phyloP scores from a whole-genome alignment of 352 stramenopile species.

The Phytophthora nicotianae region DNA sequence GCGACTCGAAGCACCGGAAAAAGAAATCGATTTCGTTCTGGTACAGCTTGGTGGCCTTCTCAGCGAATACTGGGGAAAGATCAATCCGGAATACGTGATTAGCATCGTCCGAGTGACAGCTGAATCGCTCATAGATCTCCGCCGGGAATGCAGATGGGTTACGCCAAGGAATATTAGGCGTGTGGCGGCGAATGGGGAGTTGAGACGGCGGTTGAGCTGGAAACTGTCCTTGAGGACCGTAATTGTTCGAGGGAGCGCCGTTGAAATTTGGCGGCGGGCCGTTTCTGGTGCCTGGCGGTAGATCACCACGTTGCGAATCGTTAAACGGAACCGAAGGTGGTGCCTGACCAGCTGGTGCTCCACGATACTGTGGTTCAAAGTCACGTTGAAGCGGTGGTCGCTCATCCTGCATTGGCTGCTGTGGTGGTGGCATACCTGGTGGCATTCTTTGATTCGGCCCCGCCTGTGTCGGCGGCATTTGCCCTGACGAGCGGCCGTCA shows the following conservation, averaged over 20 bases:
- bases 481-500: slow-evolving; percentile 23
- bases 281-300: slow-evolving; percentile 24
- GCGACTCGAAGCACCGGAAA: slow-evolving; percentile 75
- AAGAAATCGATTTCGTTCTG: slow-evolving; percentile 75
- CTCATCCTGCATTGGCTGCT: slow-evolving; percentile 26
- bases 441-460: slow-evolving; percentile 22
- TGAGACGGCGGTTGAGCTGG: slow-evolving; percentile 24
- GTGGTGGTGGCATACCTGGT: slow-evolving; percentile 22
- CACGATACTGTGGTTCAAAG: slow-evolving; percentile 28
- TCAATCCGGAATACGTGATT: slow-evolving; percentile 75
- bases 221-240: slow-evolving; percentile 22
- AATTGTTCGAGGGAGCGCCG: slow-evolving; percentile 15
- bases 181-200: slow-evolving; percentile 30
- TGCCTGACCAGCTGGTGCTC: slow-evolving; percentile 1
- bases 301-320: slow-evolving; percentile 17
- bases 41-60: slow-evolving; percentile 53
- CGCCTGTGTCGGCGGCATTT: slow-evolving; percentile 6
- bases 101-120: slow-evolving; percentile 55
- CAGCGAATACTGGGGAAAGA: slow-evolving; percentile 56
- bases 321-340: slow-evolving; percentile 21
- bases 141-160: slow-evolving; percentile 55
- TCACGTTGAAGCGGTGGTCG: slow-evolving; percentile 19
- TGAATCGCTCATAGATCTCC: slow-evolving; percentile 61
- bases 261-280: slow-evolving; percentile 13
- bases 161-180: slow-evolving; percentile 58